Base-by-base conservation (phyloP, 768 basidiomycete species). In the Suillus subalutaceus region DNA sequence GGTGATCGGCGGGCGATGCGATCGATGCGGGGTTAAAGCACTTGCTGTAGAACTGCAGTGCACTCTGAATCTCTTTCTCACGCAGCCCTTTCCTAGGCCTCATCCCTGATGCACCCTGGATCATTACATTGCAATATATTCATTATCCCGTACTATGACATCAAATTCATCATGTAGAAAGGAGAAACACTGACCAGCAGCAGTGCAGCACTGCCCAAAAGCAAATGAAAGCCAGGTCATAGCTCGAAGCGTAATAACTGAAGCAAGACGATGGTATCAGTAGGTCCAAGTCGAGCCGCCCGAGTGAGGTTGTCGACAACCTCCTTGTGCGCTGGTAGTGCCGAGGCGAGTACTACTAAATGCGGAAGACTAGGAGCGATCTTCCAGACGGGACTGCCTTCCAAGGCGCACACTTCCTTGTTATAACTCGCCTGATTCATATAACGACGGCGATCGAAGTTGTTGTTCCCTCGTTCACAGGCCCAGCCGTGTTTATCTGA, bases 41-140 rank as follows among this genome's bases (percentile, higher is more conserved):
- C 68, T 88, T 86, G 60, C 88, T 84, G 72, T 90, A 92, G 73
- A 93, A 93, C 74, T 92, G 89, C 30, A 93, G 82, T n/a, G 91
- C 90, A 65, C 83, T 87, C 69, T 91, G 88, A 0, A 92, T 82
- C 75, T 93, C 92, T 55, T 79, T 81, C 75, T 91, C 91, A 5
- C 90, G 90, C 40, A 92, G 82, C 18, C 84, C 85, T 38, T 80
- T 79, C 16, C 32, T 32, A 32, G 1, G 32, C 32, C 91, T 91
- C 84, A 92, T 87, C 67, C 93, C 91, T 1, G 88, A 88, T 53
- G 88, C 89, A 6, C 91, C 91, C 75, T 92, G 90, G 44, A 93
- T 92, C 32, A 93, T 91, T 92, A 65, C n/a, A 40, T 37, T 18
- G 43, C 23, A 30, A 37, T 37, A 37, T 37, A 6, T 32, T 30